Base-by-base conservation (phyloP, 148 eudicot genomes). In the Rhododendron williamsianum region DNA sequence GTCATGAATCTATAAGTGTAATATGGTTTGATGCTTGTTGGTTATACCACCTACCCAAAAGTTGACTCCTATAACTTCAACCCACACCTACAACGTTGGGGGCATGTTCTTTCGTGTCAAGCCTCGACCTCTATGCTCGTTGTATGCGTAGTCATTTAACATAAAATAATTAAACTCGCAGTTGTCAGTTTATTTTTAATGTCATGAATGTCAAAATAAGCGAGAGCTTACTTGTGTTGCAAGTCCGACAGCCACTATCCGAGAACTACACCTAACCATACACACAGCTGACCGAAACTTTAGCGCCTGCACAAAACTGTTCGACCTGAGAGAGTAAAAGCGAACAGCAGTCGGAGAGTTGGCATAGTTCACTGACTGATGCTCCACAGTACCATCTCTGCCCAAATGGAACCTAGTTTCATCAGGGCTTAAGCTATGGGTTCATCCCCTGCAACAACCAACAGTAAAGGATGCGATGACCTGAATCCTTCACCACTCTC, bases 201-300 rank as follows among this genome's bases (percentile, higher is more conserved):
- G 25, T 76, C n/a, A 48, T 58, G 74, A 60, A 56, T 56, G 41
- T 76, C 54, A 38, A 23, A 82, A 72, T 54, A 80, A 52, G 56
- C 51, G 25, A 73, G 60, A 52, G 86, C 87, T 84, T 86, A 90
- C 92, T 85, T 90, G 92, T 36, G 88, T 80, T 23, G 89, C 86
- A 63, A 89, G 91, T 78, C 89, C 89, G 43, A 91, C 89, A 12
- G 91, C 92, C 76, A 91, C 85, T 80, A 89, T 86, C 73, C 89
- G 89, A 76, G 92, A 84, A 89, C 91, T 91, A 69, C 92, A 89
- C 78, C 89, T 89, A 74, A 91, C 91, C 86, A 85, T 82, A 45
- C 84, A 87, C 45, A 91, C 91, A 86, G 87, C 72, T 35, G 92
- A 91, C 23, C 87, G 85, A 71, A 91, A 91, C 83, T 87, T 89